Evolutionary conservation across 352 stramenopile species (phyloP).

Genomic region (Phytopythium chamaehyphon): DNA sequence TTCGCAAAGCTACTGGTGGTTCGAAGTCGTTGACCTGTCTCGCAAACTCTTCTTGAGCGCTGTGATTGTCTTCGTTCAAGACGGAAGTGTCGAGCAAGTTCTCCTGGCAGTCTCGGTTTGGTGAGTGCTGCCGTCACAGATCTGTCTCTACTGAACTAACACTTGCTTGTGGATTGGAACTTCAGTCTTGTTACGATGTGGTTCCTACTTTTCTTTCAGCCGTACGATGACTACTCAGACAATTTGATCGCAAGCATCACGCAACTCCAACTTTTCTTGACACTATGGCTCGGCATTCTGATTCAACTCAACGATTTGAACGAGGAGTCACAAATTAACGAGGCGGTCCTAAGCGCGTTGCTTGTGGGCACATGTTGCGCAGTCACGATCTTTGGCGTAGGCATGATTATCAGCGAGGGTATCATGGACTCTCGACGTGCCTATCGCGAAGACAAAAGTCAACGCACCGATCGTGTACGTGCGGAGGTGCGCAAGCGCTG

Average conservation of each 20-base stretch:
- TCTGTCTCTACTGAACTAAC: background rate
- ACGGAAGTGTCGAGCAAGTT: constrained; percentile 65
- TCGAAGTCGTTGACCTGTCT: constrained; percentile 75
- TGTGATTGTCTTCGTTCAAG: constrained; percentile 72
- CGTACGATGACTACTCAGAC: constrained; percentile 64
- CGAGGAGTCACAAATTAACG: constrained; percentile 58
- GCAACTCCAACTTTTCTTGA: constrained; percentile 77
- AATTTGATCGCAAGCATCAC: constrained; percentile 72
- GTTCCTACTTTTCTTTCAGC: constrained; percentile 76
- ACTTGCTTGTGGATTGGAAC: constrained; percentile 1
- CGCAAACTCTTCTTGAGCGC: constrained; percentile 72
- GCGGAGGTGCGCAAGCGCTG: constrained; percentile 35
- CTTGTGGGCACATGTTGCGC: constrained; percentile 58
- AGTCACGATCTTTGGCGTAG: constrained; percentile 57
- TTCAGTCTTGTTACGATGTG: constrained; percentile 62
- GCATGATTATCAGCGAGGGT: constrained; percentile 58
- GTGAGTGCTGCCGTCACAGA: constrained; percentile 13
- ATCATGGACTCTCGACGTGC: constrained; percentile 38
- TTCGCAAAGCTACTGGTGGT: constrained; percentile 69
- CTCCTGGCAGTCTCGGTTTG: constrained; percentile 63
- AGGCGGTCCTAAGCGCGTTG: constrained; percentile 51
- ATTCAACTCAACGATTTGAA: constrained; percentile 65
- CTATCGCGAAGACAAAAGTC: constrained; percentile 31
- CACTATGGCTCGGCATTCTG: constrained; percentile 77
- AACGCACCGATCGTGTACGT: constrained; percentile 36